These are phyloP conservation scores for Gracilaria domingensis DNA, from an alignment of 23 red algal genomes.

Conservation along the genomic window DNA sequence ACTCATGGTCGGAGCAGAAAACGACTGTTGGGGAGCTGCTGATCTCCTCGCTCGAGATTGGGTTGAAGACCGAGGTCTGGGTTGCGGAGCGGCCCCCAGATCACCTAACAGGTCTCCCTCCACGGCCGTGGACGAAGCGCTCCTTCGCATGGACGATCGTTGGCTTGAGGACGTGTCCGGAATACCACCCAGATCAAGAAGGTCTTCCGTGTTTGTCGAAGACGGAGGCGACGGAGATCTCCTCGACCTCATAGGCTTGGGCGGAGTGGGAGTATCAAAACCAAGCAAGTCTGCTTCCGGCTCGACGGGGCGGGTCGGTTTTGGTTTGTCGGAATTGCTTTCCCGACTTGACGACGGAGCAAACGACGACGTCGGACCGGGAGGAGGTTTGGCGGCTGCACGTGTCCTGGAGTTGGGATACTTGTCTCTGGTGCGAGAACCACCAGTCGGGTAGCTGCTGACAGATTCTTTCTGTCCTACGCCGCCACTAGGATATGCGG, in stretches of 20 bases:
- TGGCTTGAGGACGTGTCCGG: background rate
- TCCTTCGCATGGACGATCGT: constrained; percentile 1
- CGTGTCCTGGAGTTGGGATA: constrained; percentile 31
- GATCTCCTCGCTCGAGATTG: background rate
- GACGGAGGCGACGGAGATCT: constrained; percentile 21
- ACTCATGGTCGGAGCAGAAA: constrained; percentile 65
- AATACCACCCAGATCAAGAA: constrained; percentile 46
- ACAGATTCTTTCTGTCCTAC: constrained; percentile 68
- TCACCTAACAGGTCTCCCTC: constrained; percentile 86
- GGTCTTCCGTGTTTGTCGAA: constrained; percentile 31
- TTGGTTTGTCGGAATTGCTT: constrained; percentile 19
- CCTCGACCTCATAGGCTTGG: background rate
- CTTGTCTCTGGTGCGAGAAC: constrained; percentile 32
- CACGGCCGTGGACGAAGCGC: constrained; percentile 25
- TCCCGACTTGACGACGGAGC: constrained; percentile 42
- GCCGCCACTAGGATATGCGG: constrained; percentile 53
- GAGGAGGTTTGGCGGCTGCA: constrained; percentile 18
- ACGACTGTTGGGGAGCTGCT: constrained; percentile 25
- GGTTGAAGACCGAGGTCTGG: constrained; percentile 13
- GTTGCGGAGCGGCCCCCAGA: constrained; percentile 33
- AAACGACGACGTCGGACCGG: constrained; percentile 35
- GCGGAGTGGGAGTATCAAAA: constrained; percentile 34
- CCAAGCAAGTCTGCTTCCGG: constrained; percentile 44
- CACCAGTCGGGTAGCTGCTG: constrained; percentile 59
- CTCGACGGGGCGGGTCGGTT: background rate